Evolutionary conservation across 2,329 filamentous ascomycete genomes (phyloP).

Genomic region (Dactylellina drechsleri): DNA sequence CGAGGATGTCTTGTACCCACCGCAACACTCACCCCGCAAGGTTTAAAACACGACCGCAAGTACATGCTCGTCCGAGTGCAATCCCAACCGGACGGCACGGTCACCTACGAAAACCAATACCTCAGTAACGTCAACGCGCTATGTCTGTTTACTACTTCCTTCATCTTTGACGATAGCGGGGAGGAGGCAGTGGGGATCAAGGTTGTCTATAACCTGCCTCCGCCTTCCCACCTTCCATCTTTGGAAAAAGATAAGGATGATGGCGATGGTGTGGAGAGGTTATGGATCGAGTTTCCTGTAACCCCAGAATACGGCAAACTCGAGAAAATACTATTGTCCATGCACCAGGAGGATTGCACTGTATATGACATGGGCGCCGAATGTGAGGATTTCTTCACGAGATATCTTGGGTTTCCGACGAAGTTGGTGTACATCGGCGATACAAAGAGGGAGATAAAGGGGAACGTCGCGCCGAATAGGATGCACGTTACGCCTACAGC

Average conservation of each 20-base stretch:
- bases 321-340: slow-evolving; percentile 66
- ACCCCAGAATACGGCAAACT: slow-evolving; percentile 66
- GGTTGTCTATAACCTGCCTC: slow-evolving; percentile 48
- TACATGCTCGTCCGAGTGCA: slow-evolving; percentile 70
- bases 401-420: slow-evolving; percentile 71
- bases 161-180: slow-evolving; percentile 66
- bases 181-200: slow-evolving; percentile 50
- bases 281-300: slow-evolving; percentile 68
- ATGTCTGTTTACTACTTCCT: slow-evolving; percentile 67
- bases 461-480: slow-evolving; percentile 67
- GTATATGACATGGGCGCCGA: slow-evolving; percentile 72
- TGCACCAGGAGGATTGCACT: slow-evolving; percentile 70
- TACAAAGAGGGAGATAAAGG: slow-evolving; percentile 71
- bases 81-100: slow-evolving; percentile 55
- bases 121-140: slow-evolving; percentile 70
- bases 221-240: neutral
- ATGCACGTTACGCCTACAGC: slow-evolving; percentile 47
- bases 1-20: slow-evolving; percentile 69
- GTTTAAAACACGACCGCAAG: slow-evolving; percentile 73
- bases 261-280: neutral
- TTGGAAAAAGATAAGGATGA: slow-evolving; percentile 17
- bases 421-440: slow-evolving; percentile 74
- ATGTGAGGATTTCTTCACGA: slow-evolving; percentile 73
- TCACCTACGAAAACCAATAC: slow-evolving; percentile 69
- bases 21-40: slow-evolving; percentile 70